phyloP scores from a whole-genome alignment of 768 basidiomycete species.

The Holtermannia corniformis region DNA sequence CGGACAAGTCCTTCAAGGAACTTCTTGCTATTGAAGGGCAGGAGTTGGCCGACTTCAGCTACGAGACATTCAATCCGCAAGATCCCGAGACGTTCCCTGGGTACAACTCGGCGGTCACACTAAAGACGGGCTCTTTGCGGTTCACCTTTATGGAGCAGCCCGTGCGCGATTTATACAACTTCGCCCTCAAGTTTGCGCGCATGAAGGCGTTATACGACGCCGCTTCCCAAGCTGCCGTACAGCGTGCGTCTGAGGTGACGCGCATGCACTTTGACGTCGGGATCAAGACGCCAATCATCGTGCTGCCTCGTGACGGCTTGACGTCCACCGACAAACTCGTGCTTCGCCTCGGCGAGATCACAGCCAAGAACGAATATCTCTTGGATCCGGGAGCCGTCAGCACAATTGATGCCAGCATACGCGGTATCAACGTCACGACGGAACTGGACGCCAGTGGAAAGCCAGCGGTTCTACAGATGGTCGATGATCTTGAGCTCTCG shows the following conservation, averaged over 20 bases:
- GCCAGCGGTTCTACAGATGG: conserved; percentile 62
- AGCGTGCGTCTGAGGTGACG: conserved; percentile 65
- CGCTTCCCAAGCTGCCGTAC: conserved; percentile 83
- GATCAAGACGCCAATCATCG: conserved; percentile 81
- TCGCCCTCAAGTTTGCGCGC: conserved; percentile 71
- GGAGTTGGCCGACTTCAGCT: conserved; percentile 85
- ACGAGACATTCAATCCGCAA: conserved; percentile 74
- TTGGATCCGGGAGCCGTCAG: conserved; percentile 48
- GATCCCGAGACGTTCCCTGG: conserved; percentile 60
- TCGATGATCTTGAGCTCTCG: conserved; percentile 75
- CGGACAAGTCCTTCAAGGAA: conserved; percentile 64
- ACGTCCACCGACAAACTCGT: conserved; percentile 59
- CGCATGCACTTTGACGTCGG: conserved; percentile 87
- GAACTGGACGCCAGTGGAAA: conserved; percentile 45
- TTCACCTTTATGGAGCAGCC: conserved; percentile 81
- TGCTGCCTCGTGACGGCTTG: conserved; percentile 62
- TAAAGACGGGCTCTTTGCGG: conserved; percentile 81
- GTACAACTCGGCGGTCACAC: conserved; percentile 68
- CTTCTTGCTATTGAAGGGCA: conserved; percentile 88
- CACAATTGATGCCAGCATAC: conserved; percentile 63
- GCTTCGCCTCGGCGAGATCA: conserved; percentile 79
- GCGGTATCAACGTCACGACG: conserved; percentile 74
- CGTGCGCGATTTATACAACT: conserved; percentile 77
- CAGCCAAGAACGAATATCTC: conserved; percentile 62
- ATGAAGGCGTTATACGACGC: conserved; percentile 92